These are phyloP conservation scores for Boletus fagicola DNA, from an alignment of 768 basidiomycete genomes.

Conservation along the genomic window DNA sequence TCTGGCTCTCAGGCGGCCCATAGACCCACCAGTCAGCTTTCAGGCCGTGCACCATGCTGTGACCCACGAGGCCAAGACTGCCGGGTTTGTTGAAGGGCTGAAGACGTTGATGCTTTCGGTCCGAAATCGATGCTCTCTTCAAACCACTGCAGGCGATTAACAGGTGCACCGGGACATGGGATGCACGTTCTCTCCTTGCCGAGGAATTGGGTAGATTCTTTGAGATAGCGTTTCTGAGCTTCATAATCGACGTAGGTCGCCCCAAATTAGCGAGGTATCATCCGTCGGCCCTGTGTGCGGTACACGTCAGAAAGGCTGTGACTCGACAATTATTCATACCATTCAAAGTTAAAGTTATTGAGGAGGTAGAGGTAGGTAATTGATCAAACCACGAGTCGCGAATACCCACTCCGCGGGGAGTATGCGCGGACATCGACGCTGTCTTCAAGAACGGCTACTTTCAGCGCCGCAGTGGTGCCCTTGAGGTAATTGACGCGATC, in stretches of 20 bases:
- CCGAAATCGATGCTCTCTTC: conserved; percentile 27
- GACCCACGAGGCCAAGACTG: background rate
- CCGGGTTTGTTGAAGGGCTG: background rate
- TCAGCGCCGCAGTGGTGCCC: conserved; percentile 53
- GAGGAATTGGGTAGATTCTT: conserved; percentile 58
- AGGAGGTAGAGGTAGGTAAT: conserved; percentile 23
- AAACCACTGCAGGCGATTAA: conserved; percentile 27
- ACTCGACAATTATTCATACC: conserved; percentile 17
- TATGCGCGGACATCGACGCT: conserved; percentile 61
- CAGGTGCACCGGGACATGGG: background rate
- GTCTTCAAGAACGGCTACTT: conserved; percentile 59
- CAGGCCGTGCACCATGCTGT: background rate
- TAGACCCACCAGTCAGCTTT: background rate
- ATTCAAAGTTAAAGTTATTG: conserved; percentile 61
- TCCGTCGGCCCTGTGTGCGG: conserved; percentile 51
- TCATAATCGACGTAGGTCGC: conserved; percentile 70
- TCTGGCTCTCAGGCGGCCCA: background rate
- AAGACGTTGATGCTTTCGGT: background rate
- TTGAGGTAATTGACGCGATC: conserved; percentile 68
- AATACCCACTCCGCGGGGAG: conserved; percentile 63
- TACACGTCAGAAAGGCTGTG: background rate
- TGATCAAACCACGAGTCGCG: background rate
- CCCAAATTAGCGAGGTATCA: conserved; percentile 61
- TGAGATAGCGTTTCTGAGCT: conserved; percentile 64
- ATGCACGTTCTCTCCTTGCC: conserved; percentile 41